phyloP scores from a whole-genome alignment of 2,329 filamentous ascomycete species.

The Chalaropsis thielavioides region DNA sequence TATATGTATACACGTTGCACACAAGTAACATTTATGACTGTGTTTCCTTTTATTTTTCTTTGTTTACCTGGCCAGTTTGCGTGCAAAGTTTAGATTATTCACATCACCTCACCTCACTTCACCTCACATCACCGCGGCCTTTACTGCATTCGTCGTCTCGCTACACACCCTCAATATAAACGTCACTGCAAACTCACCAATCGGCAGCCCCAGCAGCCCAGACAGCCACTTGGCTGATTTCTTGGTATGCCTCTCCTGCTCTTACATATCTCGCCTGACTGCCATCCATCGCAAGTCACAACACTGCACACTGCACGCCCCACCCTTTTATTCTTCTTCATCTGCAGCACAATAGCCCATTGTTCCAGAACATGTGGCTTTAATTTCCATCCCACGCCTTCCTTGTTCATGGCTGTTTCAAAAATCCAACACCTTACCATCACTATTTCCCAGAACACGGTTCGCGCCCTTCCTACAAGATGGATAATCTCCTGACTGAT shows the following conservation, averaged over 20 bases:
- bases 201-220: neutral
- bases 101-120: too few species aligned
- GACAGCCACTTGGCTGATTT: neutral
- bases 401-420: slow-evolving; percentile 6
- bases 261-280: neutral
- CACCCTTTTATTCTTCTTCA: slow-evolving; percentile 2
- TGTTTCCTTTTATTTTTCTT: neutral
- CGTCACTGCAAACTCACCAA: too few species aligned
- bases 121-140: neutral
- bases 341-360: slow-evolving; percentile 1
- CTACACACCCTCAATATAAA: neutral
- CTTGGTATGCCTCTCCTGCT: neutral
- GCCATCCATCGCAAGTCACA: neutral
- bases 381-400: slow-evolving; percentile 4
- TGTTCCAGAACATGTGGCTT: slow-evolving; percentile 6
- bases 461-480: neutral
- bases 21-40: neutral
- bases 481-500: neutral
- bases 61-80: neutral
- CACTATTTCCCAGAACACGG: slow-evolving; percentile 9
- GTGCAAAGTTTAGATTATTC: too few species aligned
- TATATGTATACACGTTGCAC: neutral
- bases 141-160: neutral
- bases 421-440: slow-evolving; percentile 1
- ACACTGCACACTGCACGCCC: neutral